Conservation (phyloP, 2,329 filamentous ascomycete species). For the Scedosporium dehoogii region DNA sequence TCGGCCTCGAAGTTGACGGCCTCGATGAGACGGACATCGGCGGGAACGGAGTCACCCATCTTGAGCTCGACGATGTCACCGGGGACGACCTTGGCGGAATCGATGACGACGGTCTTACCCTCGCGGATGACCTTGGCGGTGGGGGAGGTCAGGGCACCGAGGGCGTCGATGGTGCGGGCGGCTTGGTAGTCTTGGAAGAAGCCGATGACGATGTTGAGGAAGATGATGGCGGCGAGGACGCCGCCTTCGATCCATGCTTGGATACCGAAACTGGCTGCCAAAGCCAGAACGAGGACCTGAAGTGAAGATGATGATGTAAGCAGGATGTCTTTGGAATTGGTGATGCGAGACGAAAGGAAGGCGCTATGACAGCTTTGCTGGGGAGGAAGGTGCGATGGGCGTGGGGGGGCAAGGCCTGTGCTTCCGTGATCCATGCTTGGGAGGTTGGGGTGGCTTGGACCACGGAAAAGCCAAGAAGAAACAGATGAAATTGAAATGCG, state of each 20-base stretch:
- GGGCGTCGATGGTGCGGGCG: constrained; percentile 30
- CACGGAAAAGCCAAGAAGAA: too few relatives aligned
- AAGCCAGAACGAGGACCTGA: constrained; percentile 44
- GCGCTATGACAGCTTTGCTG: too few relatives aligned
- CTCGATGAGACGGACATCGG: constrained; percentile 43
- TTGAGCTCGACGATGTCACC: constrained; percentile 42
- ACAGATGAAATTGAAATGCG: neutral
- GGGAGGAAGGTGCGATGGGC: too few relatives aligned
- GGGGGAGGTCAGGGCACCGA: constrained; percentile 23
- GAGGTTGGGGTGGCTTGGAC: too few relatives aligned
- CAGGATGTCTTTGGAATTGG: neutral
- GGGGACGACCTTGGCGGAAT: constrained; percentile 33
- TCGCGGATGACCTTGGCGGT: constrained; percentile 27
- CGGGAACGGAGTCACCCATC: constrained; percentile 46
- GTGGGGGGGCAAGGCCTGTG: too few relatives aligned
- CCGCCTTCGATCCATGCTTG: constrained; percentile 41
- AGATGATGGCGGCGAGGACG: constrained; percentile 39
- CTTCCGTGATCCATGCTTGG: neutral
- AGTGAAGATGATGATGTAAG: neutral
- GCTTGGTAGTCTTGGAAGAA: constrained; percentile 31
- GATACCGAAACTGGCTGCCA: constrained; percentile 42
- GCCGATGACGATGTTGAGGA: constrained; percentile 41
- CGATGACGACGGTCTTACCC: constrained; percentile 21
- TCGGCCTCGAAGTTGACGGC: constrained; percentile 55
- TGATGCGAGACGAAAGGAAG: neutral